Evolutionary conservation across 768 basidiomycete species (phyloP).

Genomic region (Clitopilus hobsonii): DNA sequence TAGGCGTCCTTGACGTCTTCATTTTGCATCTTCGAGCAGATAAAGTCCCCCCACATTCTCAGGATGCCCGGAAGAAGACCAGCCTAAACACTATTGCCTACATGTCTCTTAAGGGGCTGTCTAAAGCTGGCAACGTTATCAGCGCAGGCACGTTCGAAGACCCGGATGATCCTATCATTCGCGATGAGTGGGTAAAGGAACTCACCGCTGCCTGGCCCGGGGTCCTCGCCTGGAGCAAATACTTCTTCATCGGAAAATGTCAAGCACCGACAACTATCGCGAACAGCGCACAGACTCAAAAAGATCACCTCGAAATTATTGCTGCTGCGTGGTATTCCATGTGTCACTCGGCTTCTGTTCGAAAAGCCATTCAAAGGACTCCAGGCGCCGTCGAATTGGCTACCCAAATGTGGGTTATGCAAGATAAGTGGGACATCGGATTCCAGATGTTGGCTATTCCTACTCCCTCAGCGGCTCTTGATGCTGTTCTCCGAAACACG

Average conservation of each 20-base stretch:
- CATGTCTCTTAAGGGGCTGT: constrained; percentile 26
- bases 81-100: constrained; percentile 22
- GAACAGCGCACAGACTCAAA: too few species aligned
- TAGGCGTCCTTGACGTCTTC: constrained; percentile 23
- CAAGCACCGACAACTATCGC: constrained; percentile 7
- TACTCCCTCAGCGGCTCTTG: constrained; percentile 23
- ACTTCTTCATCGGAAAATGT: constrained; percentile 20
- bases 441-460: constrained; percentile 17
- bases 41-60: constrained; percentile 12
- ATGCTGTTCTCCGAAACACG: constrained; percentile 18
- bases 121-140: constrained; percentile 21
- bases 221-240: constrained; percentile 31
- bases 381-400: constrained; percentile 29
- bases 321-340: constrained; percentile 23
- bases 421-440: constrained; percentile 17
- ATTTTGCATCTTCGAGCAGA: constrained; percentile 21
- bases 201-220: constrained; percentile 27
- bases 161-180: constrained; percentile 2
- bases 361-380: constrained; percentile 23
- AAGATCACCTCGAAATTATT: constrained; percentile 23
- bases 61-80: constrained; percentile 8
- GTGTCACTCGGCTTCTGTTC: constrained; percentile 19
- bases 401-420: constrained; percentile 28
- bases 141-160: neutral
- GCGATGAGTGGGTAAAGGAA: constrained; percentile 13